Evolutionary conservation across 2,329 filamentous ascomycete species (phyloP).

Genomic region (Dothideomycetes sp.): DNA sequence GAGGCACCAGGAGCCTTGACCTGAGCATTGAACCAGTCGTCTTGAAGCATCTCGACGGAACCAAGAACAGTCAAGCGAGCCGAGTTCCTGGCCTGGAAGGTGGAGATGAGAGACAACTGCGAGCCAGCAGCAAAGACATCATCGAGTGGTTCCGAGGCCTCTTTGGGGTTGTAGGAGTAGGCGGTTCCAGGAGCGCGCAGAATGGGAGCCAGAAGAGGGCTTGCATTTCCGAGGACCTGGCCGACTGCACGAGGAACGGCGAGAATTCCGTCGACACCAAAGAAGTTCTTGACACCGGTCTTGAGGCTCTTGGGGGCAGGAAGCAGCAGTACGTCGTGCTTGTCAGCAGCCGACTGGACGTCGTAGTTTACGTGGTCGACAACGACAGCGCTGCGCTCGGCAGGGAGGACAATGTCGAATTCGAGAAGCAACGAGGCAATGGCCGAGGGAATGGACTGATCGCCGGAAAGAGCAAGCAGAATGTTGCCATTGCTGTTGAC

Average conservation of each 20-base stretch:
- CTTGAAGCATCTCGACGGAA: constrained; percentile 75
- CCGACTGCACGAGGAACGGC: constrained; percentile 76
- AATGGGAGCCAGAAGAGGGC: constrained; percentile 70
- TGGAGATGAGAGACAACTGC: constrained; percentile 77
- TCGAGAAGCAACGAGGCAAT: constrained; percentile 74
- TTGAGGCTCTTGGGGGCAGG: constrained; percentile 57
- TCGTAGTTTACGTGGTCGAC: constrained; percentile 98
- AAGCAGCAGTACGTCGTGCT: constrained; percentile 81
- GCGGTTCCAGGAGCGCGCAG: constrained; percentile 74
- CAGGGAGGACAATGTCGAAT: constrained; percentile 78
- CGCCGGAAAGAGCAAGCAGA: constrained; percentile 71
- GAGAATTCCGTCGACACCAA: constrained; percentile 59
- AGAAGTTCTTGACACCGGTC: constrained; percentile 66
- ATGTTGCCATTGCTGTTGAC: constrained; percentile 88
- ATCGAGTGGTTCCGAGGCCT: constrained; percentile 61
- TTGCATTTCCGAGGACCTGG: constrained; percentile 67
- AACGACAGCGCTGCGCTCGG: constrained; percentile 73
- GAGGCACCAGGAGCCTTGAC: constrained; percentile 49
- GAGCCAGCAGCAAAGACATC: constrained; percentile 76
- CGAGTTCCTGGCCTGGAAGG: constrained; percentile 85
- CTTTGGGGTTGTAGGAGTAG: constrained; percentile 91
- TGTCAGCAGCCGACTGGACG: constrained; percentile 61
- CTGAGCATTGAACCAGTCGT: constrained; percentile 79
- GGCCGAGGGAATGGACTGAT: constrained; percentile 58
- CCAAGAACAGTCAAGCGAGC: constrained; percentile 81